Conservation (phyloP, 345 rosid genomes). For the Dipteronia dyeriana region DNA sequence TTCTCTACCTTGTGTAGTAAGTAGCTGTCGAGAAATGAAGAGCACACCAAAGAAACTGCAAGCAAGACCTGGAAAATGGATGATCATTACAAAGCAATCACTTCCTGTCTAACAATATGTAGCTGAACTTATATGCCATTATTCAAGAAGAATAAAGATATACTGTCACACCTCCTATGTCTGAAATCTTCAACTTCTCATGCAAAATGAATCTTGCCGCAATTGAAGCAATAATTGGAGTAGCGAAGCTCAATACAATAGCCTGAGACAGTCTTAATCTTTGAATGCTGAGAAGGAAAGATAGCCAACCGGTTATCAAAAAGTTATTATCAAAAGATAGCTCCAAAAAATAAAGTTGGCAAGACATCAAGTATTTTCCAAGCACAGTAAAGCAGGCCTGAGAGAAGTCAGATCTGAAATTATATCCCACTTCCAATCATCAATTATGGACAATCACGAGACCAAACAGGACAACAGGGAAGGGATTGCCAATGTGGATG, state of each 20-base stretch:
- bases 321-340: background rate
- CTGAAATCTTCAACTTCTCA: constrained; percentile 77
- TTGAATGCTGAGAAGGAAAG: constrained; percentile 70
- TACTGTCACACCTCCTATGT: constrained; percentile 61
- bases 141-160: constrained; percentile 17
- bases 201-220: constrained; percentile 65
- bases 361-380: constrained; percentile 6
- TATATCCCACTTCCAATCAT: background rate
- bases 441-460: no score
- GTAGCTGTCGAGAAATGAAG: constrained; percentile 68
- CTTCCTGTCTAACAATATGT: constrained; percentile 1
- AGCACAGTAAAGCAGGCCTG: background rate
- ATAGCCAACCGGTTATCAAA: constrained; percentile 18
- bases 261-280: constrained; percentile 78
- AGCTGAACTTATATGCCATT: constrained; percentile 15
- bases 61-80: constrained; percentile 71
- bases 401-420: background rate
- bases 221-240: constrained; percentile 80
- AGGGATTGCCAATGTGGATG: no score
- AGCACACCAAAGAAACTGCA: constrained; percentile 89
- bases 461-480: no score
- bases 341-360: constrained; percentile 9
- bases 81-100: constrained; percentile 26
- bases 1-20: constrained; percentile 88
- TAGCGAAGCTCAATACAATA: constrained; percentile 66